Conservation (phyloP, 345 rosid genomes). For the Eucalyptus urophylla region DNA sequence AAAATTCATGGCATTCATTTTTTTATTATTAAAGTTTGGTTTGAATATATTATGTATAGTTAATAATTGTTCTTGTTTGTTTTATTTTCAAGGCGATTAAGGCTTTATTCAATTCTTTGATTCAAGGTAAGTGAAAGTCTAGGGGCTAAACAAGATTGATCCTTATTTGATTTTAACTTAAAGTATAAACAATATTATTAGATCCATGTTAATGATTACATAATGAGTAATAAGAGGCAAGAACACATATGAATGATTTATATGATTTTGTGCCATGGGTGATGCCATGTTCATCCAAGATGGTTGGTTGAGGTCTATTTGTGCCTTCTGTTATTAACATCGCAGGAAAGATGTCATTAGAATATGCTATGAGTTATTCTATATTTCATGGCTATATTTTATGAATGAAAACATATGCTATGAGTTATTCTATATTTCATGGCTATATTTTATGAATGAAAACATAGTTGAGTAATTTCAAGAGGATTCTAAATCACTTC, state of each 20-base stretch:
- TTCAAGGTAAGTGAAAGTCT: neutral
- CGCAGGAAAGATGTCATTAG: neutral
- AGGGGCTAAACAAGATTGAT: neutral
- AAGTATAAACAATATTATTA: neutral
- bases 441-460: neutral
- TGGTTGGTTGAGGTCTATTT: neutral
- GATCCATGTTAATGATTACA: neutral
- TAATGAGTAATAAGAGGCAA: neutral
- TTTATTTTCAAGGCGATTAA: neutral
- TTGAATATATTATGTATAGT: neutral
- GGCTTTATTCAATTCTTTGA: neutral
- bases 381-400: neutral
- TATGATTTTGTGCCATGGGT: neutral
- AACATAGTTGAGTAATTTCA: neutral
- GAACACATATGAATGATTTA: neutral
- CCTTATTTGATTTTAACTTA: neutral
- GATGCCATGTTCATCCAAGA: neutral
- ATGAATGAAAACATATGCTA: neutral
- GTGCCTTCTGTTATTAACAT: neutral
- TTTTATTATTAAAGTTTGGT: neutral
- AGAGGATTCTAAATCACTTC: neutral
- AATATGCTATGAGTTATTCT: neutral
- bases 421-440: neutral
- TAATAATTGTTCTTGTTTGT: neutral
- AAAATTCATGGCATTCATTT: neutral